phyloP scores from a whole-genome alignment of 768 basidiomycete genomes.

The Pisolithus sp. region DNA sequence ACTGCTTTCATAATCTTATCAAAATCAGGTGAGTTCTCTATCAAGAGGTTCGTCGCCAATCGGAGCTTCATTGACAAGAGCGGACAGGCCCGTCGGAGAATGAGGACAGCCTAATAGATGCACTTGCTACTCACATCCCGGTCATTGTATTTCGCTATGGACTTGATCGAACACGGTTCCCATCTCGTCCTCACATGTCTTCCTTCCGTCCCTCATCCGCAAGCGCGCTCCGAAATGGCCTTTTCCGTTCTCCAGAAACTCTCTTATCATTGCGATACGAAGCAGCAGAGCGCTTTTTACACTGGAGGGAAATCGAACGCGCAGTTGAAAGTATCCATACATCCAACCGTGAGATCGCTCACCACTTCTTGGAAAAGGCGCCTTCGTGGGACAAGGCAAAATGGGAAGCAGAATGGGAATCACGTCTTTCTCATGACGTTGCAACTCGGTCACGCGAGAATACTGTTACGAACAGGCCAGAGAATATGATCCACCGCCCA shows the following conservation, averaged over 20 bases:
- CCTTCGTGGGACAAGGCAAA: constrained; percentile 51
- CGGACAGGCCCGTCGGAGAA: constrained; percentile 20
- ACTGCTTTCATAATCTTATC: constrained; percentile 54
- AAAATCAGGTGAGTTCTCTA: constrained; percentile 36
- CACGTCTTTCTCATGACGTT: constrained; percentile 54
- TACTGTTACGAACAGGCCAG: constrained; percentile 18
- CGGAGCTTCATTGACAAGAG: not conserved
- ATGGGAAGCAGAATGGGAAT: constrained; percentile 66
- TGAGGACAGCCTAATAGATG: constrained; percentile 44
- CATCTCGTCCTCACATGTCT: constrained; percentile 37
- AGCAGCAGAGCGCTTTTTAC: constrained; percentile 62
- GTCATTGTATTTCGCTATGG: constrained; percentile 47
- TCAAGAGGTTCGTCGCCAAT: not conserved
- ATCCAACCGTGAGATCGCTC: constrained; percentile 20
- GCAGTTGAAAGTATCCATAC: constrained; percentile 41
- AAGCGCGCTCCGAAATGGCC: constrained; percentile 46
- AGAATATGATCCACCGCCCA: constrained; percentile 8
- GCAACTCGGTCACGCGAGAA: constrained; percentile 42
- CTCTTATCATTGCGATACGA: constrained; percentile 52
- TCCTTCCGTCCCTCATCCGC: constrained; percentile 50
- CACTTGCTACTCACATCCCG: constrained; percentile 49
- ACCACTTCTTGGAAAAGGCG: constrained; percentile 15
- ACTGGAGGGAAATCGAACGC: constrained; percentile 66
- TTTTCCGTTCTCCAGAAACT: constrained; percentile 62
- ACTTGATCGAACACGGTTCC: constrained; percentile 26